Conservation (phyloP, 202 grass and related monocot genomes). For the Carex sylvatica region DNA sequence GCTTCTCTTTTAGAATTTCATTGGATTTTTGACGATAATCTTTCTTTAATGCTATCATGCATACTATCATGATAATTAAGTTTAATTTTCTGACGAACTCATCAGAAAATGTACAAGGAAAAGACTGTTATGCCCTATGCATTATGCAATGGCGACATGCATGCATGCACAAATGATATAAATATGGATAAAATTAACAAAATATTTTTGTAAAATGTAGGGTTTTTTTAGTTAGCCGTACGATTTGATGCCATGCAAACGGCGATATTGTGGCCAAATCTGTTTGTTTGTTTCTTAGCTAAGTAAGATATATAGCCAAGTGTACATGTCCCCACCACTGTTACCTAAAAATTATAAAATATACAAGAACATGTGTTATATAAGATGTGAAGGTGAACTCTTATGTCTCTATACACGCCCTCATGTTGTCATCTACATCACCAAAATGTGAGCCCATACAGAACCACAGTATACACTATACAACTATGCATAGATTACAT, state of each 20-base stretch:
- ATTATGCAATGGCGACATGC: background rate
- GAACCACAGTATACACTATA: background rate
- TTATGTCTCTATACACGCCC: too few species aligned
- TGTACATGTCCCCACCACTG: background rate
- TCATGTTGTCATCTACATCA: background rate
- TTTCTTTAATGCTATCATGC: too few species aligned
- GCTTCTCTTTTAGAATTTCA: too few species aligned
- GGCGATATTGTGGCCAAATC: background rate
- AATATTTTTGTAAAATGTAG: background rate
- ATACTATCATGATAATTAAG: too few species aligned
- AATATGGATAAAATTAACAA: background rate
- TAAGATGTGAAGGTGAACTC: background rate
- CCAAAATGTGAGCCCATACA: constrained; percentile 1
- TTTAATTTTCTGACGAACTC: too few species aligned
- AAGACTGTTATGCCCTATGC: background rate
- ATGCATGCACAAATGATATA: background rate
- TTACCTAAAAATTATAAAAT: background rate
- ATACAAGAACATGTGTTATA: background rate
- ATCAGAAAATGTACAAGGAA: background rate
- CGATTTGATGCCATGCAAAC: background rate
- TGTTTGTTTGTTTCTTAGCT: background rate
- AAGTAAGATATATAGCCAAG: background rate
- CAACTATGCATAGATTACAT: background rate
- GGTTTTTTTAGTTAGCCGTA: background rate
- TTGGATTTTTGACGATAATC: too few species aligned